Evolutionary conservation across 768 basidiomycete genomes (phyloP), one percentile per base, ranked within the genome.

Genomic region (Auriscalpium orientale): DNA sequence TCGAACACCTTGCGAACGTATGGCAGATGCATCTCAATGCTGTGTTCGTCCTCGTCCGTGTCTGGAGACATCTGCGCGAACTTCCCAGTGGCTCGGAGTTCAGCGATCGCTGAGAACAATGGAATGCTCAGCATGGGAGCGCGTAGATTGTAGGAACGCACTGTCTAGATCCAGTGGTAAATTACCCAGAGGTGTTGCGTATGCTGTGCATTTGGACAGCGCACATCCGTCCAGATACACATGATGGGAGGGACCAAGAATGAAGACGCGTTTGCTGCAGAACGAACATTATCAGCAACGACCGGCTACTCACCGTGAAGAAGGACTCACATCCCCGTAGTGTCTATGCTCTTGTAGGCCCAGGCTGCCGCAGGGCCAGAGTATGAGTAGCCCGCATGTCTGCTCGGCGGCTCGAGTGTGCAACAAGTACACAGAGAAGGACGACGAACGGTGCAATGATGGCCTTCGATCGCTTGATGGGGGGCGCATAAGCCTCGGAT

Each of bases 11-110:
- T 91, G 50, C 89, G 81, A 44, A 97, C 74, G 68, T 91, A 95
- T 6, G 95, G 94, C 16, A 98, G 79, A 65, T 98, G 95, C 91
- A 99, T 95, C 73, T 99, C 97, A 54, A 99, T 83, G 66, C 91
- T 95, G 68, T 99, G 97, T 65, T 99, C 97, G 33, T 87, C 91
- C 70, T 94, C 93, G 66, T 99, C 97, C 2, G 83, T 83, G 2
- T 72, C 64, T 2, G 77, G 61, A 16, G 72, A 72, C 82, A 99
- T 85, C 10, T 76, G 72, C 38, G 79, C 76, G 62, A 98, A 98
- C 53, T 82, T 71, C 1, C 83, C 82, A 0, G 88, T 89, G 3
- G 70, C 71, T 33, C 74, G 72, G 20, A 95, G 76, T 62, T 89
- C 81, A 8, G 74, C 67, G 56, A 89, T 83, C 2, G 83, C 93